Base-by-base conservation (phyloP, 306 rosid genomes). In the Morella rubra region DNA sequence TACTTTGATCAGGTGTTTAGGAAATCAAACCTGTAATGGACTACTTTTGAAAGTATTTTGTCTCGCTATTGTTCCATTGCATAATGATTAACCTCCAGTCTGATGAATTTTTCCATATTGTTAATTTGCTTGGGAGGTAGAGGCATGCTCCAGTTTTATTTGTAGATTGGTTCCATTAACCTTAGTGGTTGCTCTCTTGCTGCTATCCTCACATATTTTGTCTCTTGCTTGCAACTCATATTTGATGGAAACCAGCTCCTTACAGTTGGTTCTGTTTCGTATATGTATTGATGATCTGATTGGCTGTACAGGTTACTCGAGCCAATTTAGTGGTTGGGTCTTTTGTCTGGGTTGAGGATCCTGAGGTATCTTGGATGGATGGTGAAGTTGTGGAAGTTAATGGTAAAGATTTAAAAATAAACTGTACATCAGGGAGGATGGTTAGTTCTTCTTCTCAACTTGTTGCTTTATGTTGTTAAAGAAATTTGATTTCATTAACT, bases 311-410 rank as follows among this genome's bases (percentile, higher is more conserved):
- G 98, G 86, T 88, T 74, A 73, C 79, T 76, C 86, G 88, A 75
- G 82, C 80, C 50, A 90, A 51, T 74, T 85, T 75, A 53, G 81
- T 53, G 9, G 86, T 89, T 76, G 98, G 97, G 71, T 84, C 96
- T 69, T 86, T 73, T 61, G 81, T 92, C 76, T 95, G 93, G 95
- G 76, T 89, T 46, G 93, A 91, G 89, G 96, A 95, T 83, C 84
- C 87, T 53, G 93, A 88, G 72, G 50, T 54, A 81, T 87, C 99
- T 45, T 95, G 99, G 97, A 13, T 88, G 72, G 97, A 89, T 73
- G 99, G 91, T 69, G 96, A 95, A 85, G 82, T 95, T 13, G 71
- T 83, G 19, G 90, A 87, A 82, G 79, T 82, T 80, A 73, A 84
- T 18, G 85, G 72, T 18, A 77, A 81, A 20, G 87, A 87, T 64